Percentiles rank a stretch among this genome's conserved stretches.
Evolutionary conservation across 805 yeast genomes (phyloP).

Genomic region (Starmerella kuoi): DNA sequence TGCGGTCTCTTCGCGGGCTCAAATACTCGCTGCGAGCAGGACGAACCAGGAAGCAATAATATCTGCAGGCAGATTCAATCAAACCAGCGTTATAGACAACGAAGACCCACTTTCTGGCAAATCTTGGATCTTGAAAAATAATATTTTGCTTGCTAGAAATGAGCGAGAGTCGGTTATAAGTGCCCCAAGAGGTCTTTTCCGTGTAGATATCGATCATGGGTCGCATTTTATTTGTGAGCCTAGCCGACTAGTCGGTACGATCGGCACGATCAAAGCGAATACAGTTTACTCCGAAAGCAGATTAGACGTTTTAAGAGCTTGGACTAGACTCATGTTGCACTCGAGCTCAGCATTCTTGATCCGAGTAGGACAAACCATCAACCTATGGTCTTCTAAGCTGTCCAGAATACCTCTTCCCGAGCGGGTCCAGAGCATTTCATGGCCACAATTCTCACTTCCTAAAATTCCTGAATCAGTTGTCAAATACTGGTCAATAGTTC

Average conservation of each 20-base stretch:
- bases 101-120: not conserved
- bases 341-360: too few species aligned
- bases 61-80: constrained; percentile 3
- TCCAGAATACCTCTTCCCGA: too few species aligned
- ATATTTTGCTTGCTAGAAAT: constrained; percentile 6
- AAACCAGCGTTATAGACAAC: not conserved
- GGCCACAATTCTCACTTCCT: too few species aligned
- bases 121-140: constrained; percentile 5
- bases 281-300: constrained; percentile 12
- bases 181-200: constrained; percentile 11
- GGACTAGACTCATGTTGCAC: too few species aligned
- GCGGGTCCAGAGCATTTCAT: too few species aligned
- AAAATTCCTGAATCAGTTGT: too few species aligned
- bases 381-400: too few species aligned
- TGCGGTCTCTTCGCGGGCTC: constrained; percentile 4
- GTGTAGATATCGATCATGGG: constrained; percentile 15
- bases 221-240: constrained; percentile 12
- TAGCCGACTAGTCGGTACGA: constrained; percentile 7
- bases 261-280: constrained; percentile 3
- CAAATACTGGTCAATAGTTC: too few species aligned
- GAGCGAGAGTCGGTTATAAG: constrained; percentile 1
- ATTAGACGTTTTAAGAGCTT: constrained; percentile 4
- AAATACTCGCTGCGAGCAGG: constrained; percentile 4
- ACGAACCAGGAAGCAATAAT: constrained; percentile 4
- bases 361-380: too few species aligned